Conservation (phyloP, 2,329 filamentous ascomycete genomes). For the Fusarium anguioides region DNA sequence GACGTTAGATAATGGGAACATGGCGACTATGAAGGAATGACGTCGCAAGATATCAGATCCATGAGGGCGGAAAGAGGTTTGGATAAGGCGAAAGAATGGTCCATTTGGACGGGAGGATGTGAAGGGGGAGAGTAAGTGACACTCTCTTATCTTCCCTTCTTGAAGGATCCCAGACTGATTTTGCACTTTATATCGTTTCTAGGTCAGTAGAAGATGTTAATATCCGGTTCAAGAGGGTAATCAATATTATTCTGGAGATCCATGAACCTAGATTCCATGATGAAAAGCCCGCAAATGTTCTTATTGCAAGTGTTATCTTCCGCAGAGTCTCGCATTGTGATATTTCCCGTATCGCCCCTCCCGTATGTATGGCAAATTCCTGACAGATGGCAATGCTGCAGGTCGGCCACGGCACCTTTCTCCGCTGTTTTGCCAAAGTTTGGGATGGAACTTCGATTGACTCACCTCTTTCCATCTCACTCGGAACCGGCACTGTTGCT, state of each 20-base stretch:
- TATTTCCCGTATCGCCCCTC: no score
- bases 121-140: neutral
- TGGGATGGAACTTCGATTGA: neutral
- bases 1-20: neutral
- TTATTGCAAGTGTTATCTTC: neutral
- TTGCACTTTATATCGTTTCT: no score
- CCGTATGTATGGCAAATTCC: no score
- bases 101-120: neutral
- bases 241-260: neutral
- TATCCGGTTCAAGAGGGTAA: neutral
- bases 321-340: neutral
- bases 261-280: neutral
- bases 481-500: neutral
- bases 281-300: neutral
- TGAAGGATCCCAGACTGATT: no score
- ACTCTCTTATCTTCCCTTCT: neutral
- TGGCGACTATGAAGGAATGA: neutral
- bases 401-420: neutral
- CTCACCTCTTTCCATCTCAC: neutral
- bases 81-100: neutral
- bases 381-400: neutral
- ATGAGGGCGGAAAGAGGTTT: neutral
- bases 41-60: neutral
- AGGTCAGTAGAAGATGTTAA: neutral
- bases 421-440: neutral